These are phyloP conservation scores for Kodamaea sagamina DNA, from an alignment of 805 yeast genomes.

Conservation along the genomic window DNA sequence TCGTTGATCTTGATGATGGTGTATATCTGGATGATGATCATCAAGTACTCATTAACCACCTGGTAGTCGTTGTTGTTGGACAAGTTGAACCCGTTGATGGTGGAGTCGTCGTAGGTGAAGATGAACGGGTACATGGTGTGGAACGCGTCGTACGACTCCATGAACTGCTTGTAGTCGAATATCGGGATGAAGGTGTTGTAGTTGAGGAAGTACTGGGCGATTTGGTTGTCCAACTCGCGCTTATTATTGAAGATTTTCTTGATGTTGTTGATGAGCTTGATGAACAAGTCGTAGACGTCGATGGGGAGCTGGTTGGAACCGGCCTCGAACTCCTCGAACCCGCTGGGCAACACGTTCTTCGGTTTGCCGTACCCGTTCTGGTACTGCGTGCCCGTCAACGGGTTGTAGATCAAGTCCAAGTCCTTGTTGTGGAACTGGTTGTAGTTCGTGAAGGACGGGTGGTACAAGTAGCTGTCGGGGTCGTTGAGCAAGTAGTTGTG, in stretches of 20 bases:
- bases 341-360: constrained; percentile 4
- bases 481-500: constrained; percentile 45
- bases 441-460: constrained; percentile 39
- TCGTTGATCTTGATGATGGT: constrained; percentile 55
- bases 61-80: constrained; percentile 42
- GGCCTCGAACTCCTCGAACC: constrained; percentile 1
- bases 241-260: constrained; percentile 40
- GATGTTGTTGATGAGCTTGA: constrained; percentile 45
- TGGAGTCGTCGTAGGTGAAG: constrained; percentile 48
- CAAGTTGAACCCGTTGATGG: constrained; percentile 50
- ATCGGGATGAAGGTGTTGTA: constrained; percentile 57
- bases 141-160: constrained; percentile 51
- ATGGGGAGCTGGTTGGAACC: constrained; percentile 27
- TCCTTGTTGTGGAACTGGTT: constrained; percentile 40
- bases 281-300: constrained; percentile 46
- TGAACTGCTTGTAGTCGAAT: constrained; percentile 53
- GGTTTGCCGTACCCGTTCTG: constrained; percentile 8
- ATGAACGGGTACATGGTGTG: constrained; percentile 51
- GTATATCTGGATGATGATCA: constrained; percentile 49
- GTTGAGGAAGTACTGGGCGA: constrained; percentile 51
- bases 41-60: constrained; percentile 44
- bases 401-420: constrained; percentile 42
- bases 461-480: constrained; percentile 44
- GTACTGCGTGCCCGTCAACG: constrained; percentile 29
- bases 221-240: constrained; percentile 47